A percentile compares a stretch with the other conserved stretches of the same genome.
Evolutionary conservation across 192 early-diverging fungal species (phyloP).

Genomic region (Helicostylum pulchrum): DNA sequence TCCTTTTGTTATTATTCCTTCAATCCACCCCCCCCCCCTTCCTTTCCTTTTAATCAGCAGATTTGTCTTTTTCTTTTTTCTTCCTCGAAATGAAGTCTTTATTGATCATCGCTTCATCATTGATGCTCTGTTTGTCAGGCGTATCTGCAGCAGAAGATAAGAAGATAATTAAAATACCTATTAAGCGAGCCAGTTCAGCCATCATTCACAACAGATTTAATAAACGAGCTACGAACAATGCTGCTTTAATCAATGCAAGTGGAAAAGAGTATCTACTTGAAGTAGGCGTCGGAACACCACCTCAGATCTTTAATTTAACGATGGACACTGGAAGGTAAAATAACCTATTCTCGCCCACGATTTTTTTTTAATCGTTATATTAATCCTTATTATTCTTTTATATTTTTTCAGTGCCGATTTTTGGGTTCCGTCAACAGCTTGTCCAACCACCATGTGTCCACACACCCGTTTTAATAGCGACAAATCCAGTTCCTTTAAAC

Average conservation of each 20-base stretch:
- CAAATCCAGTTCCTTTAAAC: constrained; percentile 25
- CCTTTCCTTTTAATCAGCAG: neutral
- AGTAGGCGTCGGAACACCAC: constrained; percentile 80
- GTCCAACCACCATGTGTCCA: constrained; percentile 22
- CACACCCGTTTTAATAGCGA: constrained; percentile 18
- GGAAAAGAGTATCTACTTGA: constrained; percentile 38
- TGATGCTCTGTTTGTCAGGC: neutral
- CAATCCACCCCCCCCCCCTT: no score
- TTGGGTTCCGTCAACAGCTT: constrained; percentile 30
- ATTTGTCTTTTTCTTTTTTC: neutral
- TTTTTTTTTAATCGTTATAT: no score
- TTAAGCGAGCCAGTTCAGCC: neutral
- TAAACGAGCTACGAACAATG: neutral
- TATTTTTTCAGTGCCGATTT: constrained; percentile 24
- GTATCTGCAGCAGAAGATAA: neutral
- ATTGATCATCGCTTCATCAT: neutral
- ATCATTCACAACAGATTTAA: neutral
- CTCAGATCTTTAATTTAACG: constrained; percentile 88
- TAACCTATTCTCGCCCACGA: neutral
- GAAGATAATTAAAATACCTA: constrained; percentile 7
- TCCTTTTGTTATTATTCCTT: neutral
- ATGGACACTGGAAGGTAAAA: constrained; percentile 71
- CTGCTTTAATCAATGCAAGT: constrained; percentile 12
- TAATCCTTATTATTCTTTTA: neutral
- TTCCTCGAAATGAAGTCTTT: neutral